A percentile compares a stretch with the other conserved stretches of the same genome.
These are phyloP conservation scores for Dictyostelium firmibasis DNA, from an alignment of 78 protist genomes.

Conservation along the genomic window DNA sequence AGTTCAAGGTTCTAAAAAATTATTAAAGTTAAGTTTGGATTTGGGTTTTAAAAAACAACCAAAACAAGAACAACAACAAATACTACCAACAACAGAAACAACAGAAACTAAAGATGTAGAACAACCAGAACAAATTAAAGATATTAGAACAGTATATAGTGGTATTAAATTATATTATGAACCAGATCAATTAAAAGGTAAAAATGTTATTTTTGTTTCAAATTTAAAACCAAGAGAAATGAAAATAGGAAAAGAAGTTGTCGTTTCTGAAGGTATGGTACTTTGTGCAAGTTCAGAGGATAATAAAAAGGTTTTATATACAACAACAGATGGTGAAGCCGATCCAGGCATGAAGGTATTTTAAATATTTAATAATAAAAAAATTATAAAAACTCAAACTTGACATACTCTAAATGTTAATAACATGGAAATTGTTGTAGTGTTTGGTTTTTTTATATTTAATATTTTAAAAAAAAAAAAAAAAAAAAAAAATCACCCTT, in stretches of 20 bases:
- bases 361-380: background rate
- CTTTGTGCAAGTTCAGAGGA: slow-evolving; percentile 53
- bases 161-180: slow-evolving; percentile 44
- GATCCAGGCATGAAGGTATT: slow-evolving; percentile 51
- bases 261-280: slow-evolving; percentile 56
- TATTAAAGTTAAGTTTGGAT: slow-evolving; percentile 40
- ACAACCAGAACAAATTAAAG: slow-evolving; percentile 14
- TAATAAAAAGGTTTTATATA: slow-evolving; percentile 7
- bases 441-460: no score
- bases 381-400: no score
- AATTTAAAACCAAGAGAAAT: slow-evolving; percentile 40
- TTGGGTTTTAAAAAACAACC: slow-evolving; percentile 16
- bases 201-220: slow-evolving; percentile 50
- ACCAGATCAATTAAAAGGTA: slow-evolving; percentile 52
- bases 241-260: slow-evolving; percentile 35
- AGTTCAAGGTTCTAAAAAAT: slow-evolving; percentile 52
- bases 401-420: no score
- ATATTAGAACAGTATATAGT: slow-evolving; percentile 67
- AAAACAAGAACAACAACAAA: background rate
- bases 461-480: no score
- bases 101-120: no score
- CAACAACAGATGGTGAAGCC: background rate
- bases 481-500: no score
- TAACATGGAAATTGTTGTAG: no score
- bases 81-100: background rate